Conservation (phyloP, 192 early-diverging fungal genomes). For the Podila horticola region DNA sequence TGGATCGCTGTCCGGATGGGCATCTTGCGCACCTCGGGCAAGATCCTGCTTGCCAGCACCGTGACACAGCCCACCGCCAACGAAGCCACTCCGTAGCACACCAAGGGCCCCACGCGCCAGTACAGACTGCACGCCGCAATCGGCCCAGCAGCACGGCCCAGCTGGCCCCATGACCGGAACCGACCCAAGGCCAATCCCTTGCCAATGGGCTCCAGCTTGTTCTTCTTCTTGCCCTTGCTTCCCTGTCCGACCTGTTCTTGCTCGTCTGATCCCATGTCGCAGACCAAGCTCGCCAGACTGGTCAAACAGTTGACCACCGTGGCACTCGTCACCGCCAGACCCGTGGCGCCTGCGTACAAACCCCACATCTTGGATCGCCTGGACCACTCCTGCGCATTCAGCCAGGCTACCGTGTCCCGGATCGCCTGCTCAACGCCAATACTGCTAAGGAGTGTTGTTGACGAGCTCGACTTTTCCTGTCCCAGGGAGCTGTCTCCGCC, state of each 20-base stretch:
- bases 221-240: background rate
- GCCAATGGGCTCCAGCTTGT: slow-evolving; percentile 24
- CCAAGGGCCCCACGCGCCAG: slow-evolving; percentile 78
- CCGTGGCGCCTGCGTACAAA: slow-evolving; percentile 80
- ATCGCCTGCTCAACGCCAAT: background rate
- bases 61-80: slow-evolving; percentile 58
- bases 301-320: slow-evolving; percentile 96
- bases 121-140: slow-evolving; percentile 87
- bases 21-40: slow-evolving; percentile 46
- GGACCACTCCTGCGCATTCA: slow-evolving; percentile 47
- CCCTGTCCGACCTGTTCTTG: background rate
- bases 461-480: background rate
- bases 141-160: slow-evolving; percentile 91
- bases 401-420: slow-evolving; percentile 6
- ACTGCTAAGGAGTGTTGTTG: background rate
- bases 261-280: slow-evolving; percentile 52
- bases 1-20: slow-evolving; percentile 24
- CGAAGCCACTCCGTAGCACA: slow-evolving; percentile 70
- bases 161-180: slow-evolving; percentile 90
- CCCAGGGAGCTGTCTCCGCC: slow-evolving; percentile 20
- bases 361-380: slow-evolving; percentile 43
- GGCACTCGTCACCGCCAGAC: slow-evolving; percentile 90
- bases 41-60: slow-evolving; percentile 18
- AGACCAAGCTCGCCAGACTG: slow-evolving; percentile 72
- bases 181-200: slow-evolving; percentile 83